phyloP scores from a whole-genome alignment of 768 basidiomycete species.

The Suillus plorans region DNA sequence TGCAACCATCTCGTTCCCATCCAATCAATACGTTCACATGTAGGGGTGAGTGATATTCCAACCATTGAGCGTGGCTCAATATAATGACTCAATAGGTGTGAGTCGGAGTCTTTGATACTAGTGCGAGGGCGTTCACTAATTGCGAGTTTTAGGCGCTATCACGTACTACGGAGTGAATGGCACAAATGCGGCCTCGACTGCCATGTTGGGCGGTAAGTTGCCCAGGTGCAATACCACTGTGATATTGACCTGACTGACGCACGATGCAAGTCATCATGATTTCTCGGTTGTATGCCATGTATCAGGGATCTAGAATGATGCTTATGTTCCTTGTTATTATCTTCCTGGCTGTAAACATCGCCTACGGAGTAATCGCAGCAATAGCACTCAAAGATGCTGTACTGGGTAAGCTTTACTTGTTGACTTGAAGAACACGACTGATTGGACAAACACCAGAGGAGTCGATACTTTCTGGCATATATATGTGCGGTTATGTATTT shows the following conservation, averaged over 20 bases:
- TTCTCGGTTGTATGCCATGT: too few species aligned
- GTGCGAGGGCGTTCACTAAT: not conserved
- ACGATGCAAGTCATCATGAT: too few species aligned
- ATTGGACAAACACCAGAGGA: too few species aligned
- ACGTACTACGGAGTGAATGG: rapidly evolving
- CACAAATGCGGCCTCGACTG: rapidly evolving
- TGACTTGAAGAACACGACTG: too few species aligned
- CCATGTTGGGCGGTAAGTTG: not conserved
- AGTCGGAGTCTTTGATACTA: not conserved
- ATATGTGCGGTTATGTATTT: too few species aligned
- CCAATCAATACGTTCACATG: not conserved
- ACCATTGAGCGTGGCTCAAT: not conserved
- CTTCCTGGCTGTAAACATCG: too few species aligned
- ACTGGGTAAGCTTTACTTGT: too few species aligned
- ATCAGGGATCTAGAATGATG: too few species aligned
- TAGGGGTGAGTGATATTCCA: not conserved
- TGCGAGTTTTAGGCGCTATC: not conserved
- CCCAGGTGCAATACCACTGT: not conserved
- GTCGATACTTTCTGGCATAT: too few species aligned
- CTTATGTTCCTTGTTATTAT: too few species aligned
- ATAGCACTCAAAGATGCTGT: rapidly evolving
- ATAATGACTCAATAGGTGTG: not conserved
- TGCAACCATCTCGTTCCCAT: not conserved
- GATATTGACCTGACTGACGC: too few species aligned
- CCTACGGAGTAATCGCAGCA: too few species aligned